Base-by-base conservation (phyloP, 352 stramenopile species). In the Phytophthora pistaciae region DNA sequence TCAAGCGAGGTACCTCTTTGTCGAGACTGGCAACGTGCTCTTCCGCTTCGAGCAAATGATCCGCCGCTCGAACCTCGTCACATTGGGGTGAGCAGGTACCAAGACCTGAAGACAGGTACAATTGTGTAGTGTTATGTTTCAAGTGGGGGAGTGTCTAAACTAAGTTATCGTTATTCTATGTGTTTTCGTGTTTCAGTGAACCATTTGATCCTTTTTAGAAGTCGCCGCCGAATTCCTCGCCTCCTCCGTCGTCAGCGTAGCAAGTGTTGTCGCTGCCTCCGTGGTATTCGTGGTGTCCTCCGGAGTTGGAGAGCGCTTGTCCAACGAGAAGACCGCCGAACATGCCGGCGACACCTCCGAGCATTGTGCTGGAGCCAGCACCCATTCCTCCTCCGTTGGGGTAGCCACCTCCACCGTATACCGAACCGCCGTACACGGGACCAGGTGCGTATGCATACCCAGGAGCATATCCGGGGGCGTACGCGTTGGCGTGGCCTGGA, bases 31-130 rank as follows among this genome's bases (percentile, higher is more conserved):
- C 20, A 72, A 74, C 29, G 70, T 79, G 61, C 72, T 80, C 21
- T 77, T 85, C 49, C 78, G 78, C 44, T 85, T 80, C 64, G 77
- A 86, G 52, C 77, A 85, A 48, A 68, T 82, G 50, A 66, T 83
- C 14, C 76, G 64, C 16, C 73, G 73, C 13, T 59, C 64, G 13
- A 76, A 77, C 36, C 65, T 83, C 48, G 65, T 83, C 38, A 80
- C 75, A 11, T 44, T 73, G 3, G 60, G 57, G 33, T 74, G 59
- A 75, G 8, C 0, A 56, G 4, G 0, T 40, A 40, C 11, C 23
- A 46, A 21, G 21, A 44, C 36, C 38, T 18, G 13, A 44, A 7
- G 2, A 21, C 18, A 40, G 49, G 21, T 49, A 55, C 16, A 31
- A 11, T 21, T 21, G 31, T 23, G 40, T 27, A 36, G 36, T 50